A percentile compares a stretch with the other conserved stretches of the same genome.
These are phyloP conservation scores for Emmonsiellopsis sp. DNA, from an alignment of 2,329 filamentous ascomycete genomes.

Conservation along the genomic window DNA sequence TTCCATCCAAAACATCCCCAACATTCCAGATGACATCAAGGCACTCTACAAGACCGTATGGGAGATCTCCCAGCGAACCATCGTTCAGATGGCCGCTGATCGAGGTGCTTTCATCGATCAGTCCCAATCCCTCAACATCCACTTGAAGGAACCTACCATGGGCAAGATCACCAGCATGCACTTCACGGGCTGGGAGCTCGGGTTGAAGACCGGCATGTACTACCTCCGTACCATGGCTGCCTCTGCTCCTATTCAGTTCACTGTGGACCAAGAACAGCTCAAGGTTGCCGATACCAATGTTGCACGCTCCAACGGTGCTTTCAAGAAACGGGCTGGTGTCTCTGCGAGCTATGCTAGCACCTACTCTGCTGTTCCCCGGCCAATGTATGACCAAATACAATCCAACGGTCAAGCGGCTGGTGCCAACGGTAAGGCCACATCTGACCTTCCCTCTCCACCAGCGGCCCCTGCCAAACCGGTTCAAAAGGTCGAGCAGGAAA, in stretches of 20 bases:
- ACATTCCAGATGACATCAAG: slow-evolving; percentile 93
- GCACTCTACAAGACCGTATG: slow-evolving; percentile 98
- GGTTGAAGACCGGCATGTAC: slow-evolving; percentile 99
- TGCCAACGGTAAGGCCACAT: slow-evolving; percentile 43
- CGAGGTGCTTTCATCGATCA: slow-evolving; percentile 98
- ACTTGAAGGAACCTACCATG: slow-evolving; percentile 99
- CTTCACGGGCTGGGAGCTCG: slow-evolving; percentile 97
- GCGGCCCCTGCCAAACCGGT: slow-evolving; percentile 62
- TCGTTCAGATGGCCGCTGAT: slow-evolving; percentile 96
- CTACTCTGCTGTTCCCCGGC: slow-evolving; percentile 54
- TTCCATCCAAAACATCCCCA: slow-evolving; percentile 93
- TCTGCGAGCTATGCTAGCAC: slow-evolving; percentile 50
- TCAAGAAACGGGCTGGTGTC: slow-evolving; percentile 62
- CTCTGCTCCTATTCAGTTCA: slow-evolving; percentile 96
- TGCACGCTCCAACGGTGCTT: slow-evolving; percentile 48
- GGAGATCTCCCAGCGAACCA: slow-evolving; percentile 94
- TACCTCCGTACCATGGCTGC: slow-evolving; percentile 97
- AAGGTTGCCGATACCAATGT: slow-evolving; percentile 77
- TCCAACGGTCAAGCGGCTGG: slow-evolving; percentile 24
- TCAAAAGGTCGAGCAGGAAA: slow-evolving; percentile 52
- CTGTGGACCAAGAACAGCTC: slow-evolving; percentile 91
- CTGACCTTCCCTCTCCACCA: slow-evolving; percentile 58
- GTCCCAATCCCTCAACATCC: slow-evolving; percentile 97
- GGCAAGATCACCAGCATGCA: slow-evolving; percentile 99
- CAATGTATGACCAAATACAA: slow-evolving; percentile 45